Evolutionary conservation across 2,329 filamentous ascomycete species (phyloP), one percentile per base, ranked within the genome.

Genomic region (Alternaria gaisen): DNA sequence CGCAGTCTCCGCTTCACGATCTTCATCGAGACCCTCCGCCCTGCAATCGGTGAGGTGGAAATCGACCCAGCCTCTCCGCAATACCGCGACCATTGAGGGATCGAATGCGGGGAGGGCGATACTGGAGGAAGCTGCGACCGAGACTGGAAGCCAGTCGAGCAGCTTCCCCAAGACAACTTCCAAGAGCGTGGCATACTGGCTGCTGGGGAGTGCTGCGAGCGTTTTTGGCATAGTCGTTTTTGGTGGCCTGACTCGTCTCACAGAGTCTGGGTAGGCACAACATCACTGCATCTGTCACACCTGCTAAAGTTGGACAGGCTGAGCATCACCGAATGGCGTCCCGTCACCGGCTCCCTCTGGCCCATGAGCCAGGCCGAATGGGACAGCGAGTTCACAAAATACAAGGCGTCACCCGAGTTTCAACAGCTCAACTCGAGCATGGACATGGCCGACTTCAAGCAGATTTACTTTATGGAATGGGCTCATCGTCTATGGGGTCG

Each of bases 391-490:
- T 99, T 98, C 81, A 84, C 89, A 57, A 95, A 96, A 80, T 99
- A 99, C 84, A 90, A 91, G 67, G 88, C 91, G 43, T 97, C 93
- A 20, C 95, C 95, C 64, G 95, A 99, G 80, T 99, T 94, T 82
- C 88, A 91, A 75, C 87, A 93, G 64, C 86, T 99, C 70, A 99
- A 99, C 82, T 91, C 94, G 32, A 88, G 92, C 78, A 99, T 99
- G 95, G 90, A 87, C 32, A 84, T 99, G 58, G 86, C 89, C 60
- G 95, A 99, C 78, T 99, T 98, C 83, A 97, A 98, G 81, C 91
- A 95, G 77, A 99, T 99, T 69, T 99, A 98, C 86, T 99, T 91
- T 80, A 98, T 98, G 95, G 95, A 99, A 84, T 99, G 95, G 95
- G 89, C 90, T 43, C 95, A 99, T 80, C 88, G 95, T 30, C 85